Conservation (phyloP, 1,139 yeast species). For the Geotrichum aggregatum region DNA sequence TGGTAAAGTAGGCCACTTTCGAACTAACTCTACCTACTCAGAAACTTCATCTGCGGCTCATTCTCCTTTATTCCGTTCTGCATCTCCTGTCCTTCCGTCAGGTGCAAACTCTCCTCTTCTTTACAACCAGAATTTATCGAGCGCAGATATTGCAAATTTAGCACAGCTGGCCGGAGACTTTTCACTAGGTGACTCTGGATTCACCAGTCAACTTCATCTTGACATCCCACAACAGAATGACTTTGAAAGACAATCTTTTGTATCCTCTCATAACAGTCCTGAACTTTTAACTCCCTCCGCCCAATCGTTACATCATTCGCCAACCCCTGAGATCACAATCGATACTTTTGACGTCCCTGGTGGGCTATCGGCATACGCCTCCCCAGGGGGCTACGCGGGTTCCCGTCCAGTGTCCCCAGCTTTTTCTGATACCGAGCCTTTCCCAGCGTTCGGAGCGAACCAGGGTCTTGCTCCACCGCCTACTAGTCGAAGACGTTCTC, state of each 20-base stretch:
- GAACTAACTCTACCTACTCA: conserved; percentile 24
- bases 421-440: conserved; percentile 16
- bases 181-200: conserved; percentile 8
- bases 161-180: conserved; percentile 14
- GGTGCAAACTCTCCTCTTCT: conserved; percentile 25
- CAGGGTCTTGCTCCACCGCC: conserved; percentile 20
- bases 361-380: conserved; percentile 1
- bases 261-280: too few species aligned
- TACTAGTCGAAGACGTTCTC: conserved; percentile 26
- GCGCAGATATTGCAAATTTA: conserved; percentile 4
- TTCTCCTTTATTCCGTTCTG: conserved; percentile 15
- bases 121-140: conserved; percentile 21
- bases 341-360: conserved; percentile 15
- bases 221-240: neutral
- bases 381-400: conserved; percentile 1
- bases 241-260: neutral
- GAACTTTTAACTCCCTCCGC: neutral
- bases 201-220: neutral
- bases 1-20: conserved; percentile 16
- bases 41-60: conserved; percentile 24
- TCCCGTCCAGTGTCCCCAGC: conserved; percentile 16
- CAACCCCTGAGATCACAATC: conserved; percentile 22
- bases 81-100: conserved; percentile 17
- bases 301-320: neutral
- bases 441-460: conserved; percentile 5